phyloP scores from a whole-genome alignment of 164 flowering plant genomes.

The Vitis labrusca region DNA sequence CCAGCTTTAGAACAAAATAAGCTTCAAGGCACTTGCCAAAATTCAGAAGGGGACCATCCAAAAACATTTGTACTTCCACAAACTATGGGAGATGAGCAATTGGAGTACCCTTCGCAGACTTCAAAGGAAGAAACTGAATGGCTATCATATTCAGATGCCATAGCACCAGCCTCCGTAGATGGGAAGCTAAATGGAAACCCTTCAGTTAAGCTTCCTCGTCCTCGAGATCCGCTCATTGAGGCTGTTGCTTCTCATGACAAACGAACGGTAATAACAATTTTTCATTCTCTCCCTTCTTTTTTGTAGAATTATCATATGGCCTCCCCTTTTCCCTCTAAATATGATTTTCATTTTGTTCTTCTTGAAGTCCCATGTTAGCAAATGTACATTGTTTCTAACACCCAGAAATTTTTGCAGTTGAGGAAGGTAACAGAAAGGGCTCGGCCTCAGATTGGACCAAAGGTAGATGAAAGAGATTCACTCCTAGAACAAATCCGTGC shows the following conservation, averaged over 20 bases:
- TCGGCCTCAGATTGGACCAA: slow-evolving; percentile 37
- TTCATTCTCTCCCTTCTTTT: background rate
- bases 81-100: slow-evolving; percentile 18
- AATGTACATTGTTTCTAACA: background rate
- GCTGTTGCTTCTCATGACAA: slow-evolving; percentile 85
- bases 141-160: slow-evolving; percentile 20
- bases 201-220: slow-evolving; percentile 49
- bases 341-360: background rate
- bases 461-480: slow-evolving; percentile 72
- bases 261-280: slow-evolving; percentile 58
- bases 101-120: slow-evolving; percentile 15
- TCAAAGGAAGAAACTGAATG: slow-evolving; percentile 30
- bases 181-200: slow-evolving; percentile 39
- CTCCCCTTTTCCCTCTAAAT: no score
- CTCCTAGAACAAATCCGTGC: slow-evolving; percentile 82
- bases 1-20: slow-evolving; percentile 21
- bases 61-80: slow-evolving; percentile 13
- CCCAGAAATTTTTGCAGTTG: slow-evolving; percentile 38
- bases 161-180: slow-evolving; percentile 28
- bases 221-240: slow-evolving; percentile 80
- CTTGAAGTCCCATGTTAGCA: background rate
- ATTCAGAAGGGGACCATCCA: slow-evolving; percentile 20
- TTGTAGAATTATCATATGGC: background rate
- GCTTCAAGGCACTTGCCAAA: slow-evolving; percentile 8
- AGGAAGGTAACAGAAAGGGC: slow-evolving; percentile 67